Conservation (phyloP, 257 asterid species). For the Penstemon barbatus region DNA sequence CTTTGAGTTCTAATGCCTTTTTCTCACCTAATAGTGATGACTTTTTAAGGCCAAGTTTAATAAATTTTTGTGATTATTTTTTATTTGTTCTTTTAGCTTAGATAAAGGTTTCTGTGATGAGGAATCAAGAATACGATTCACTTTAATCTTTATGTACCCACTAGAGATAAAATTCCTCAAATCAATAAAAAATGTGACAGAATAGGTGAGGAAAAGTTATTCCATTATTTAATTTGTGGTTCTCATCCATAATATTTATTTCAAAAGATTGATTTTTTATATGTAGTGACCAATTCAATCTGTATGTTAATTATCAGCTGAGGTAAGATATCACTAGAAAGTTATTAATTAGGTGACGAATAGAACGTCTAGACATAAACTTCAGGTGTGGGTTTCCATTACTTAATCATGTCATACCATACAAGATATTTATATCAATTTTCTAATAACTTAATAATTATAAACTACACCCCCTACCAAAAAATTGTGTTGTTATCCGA, state of each 20-base stretch:
- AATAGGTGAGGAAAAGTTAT: constrained; percentile 9
- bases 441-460: neutral
- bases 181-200: constrained; percentile 1
- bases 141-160: constrained; percentile 22
- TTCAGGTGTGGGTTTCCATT: constrained; percentile 14
- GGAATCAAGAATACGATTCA: constrained; percentile 35
- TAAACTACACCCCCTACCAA: no score
- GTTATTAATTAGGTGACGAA: constrained; percentile 4
- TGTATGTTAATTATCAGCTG: constrained; percentile 30
- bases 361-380: constrained; percentile 5
- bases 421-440: neutral
- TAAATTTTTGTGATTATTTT: neutral
- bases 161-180: constrained; percentile 27
- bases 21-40: constrained; percentile 38
- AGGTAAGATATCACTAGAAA: constrained; percentile 32
- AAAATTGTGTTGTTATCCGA: no score
- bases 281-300: neutral
- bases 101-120: neutral
- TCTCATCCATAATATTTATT: neutral
- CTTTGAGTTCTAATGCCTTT: constrained; percentile 15
- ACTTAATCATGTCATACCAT: constrained; percentile 15
- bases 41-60: constrained; percentile 25
- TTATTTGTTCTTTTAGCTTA: no score
- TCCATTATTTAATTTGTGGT: constrained; percentile 20
- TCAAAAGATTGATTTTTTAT: neutral